phyloP scores from a whole-genome alignment of 306 rosid genomes.

The Hippophae tibetana region DNA sequence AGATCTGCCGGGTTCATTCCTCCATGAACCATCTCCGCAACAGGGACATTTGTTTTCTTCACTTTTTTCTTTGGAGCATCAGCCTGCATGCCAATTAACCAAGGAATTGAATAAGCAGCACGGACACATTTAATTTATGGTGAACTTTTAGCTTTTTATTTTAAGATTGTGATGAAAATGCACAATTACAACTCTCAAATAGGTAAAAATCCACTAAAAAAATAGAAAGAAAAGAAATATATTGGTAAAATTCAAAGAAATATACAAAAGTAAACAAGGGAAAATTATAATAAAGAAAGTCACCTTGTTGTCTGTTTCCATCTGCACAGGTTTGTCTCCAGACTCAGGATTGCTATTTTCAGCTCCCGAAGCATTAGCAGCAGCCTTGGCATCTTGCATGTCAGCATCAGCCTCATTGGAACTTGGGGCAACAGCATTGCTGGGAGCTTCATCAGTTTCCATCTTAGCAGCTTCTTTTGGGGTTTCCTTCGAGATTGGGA shows the following conservation, averaged over 20 bases:
- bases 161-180: no score
- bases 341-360: slow-evolving; percentile 56
- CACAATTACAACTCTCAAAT: no score
- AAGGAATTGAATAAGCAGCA: neutral
- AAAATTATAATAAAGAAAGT: neutral
- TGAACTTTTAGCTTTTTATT: no score
- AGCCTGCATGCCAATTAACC: slow-evolving; percentile 25
- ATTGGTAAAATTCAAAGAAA: no score
- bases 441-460: slow-evolving; percentile 69
- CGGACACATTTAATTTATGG: no score
- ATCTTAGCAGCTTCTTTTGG: slow-evolving; percentile 46
- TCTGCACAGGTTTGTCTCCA: slow-evolving; percentile 69
- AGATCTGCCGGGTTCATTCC: slow-evolving; percentile 48
- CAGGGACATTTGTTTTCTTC: slow-evolving; percentile 58
- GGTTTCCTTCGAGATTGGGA: slow-evolving; percentile 54
- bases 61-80: slow-evolving; percentile 84
- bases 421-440: slow-evolving; percentile 35
- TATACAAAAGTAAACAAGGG: neutral
- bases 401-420: slow-evolving; percentile 44
- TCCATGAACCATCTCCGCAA: slow-evolving; percentile 69
- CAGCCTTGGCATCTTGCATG: slow-evolving; percentile 71
- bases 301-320: slow-evolving; percentile 85
- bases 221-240: no score
- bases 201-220: no score
- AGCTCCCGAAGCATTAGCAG: slow-evolving; percentile 36